A percentile compares a stretch with the other conserved stretches of the same genome.
Conservation (phyloP, 805 yeast species). For the Wickerhamiella australiensis region DNA sequence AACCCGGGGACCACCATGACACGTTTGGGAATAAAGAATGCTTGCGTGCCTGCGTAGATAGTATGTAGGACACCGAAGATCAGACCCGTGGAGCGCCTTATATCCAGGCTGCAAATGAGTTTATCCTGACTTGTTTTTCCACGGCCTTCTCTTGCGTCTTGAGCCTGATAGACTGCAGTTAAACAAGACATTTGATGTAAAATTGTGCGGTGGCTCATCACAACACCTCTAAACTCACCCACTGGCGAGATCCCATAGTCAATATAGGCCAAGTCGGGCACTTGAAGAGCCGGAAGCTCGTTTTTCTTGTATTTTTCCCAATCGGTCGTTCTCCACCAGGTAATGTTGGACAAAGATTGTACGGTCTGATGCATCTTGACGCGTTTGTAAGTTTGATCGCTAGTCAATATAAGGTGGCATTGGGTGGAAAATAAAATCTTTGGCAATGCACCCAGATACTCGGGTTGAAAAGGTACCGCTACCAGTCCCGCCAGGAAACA, state of each 20-base stretch:
- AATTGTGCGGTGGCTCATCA: conserved; percentile 77
- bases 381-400: conserved; percentile 65
- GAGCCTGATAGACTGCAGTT: conserved; percentile 46
- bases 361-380: conserved; percentile 49
- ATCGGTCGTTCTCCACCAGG: conserved; percentile 75
- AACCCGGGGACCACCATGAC: conserved; percentile 72
- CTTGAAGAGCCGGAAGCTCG: conserved; percentile 51
- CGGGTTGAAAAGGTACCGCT: conserved; percentile 84
- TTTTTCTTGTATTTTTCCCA: conserved; percentile 60
- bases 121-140: conserved; percentile 31
- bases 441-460: conserved; percentile 22
- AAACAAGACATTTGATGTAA: conserved; percentile 77
- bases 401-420: conserved; percentile 64
- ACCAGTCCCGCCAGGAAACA: conserved; percentile 88
- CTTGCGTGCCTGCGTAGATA: conserved; percentile 70
- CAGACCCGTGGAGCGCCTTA: conserved; percentile 73
- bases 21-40: conserved; percentile 66
- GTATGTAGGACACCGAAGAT: conserved; percentile 71
- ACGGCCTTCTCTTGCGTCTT: conserved; percentile 32
- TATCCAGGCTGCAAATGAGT: conserved; percentile 52
- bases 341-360: conserved; percentile 64
- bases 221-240: conserved; percentile 88
- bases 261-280: conserved; percentile 81
- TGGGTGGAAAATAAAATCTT: conserved; percentile 42
- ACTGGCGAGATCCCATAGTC: conserved; percentile 84